These are phyloP conservation scores for Mortierella sp. DNA, from an alignment of 371 early-diverging fungal genomes.

Conservation along the genomic window DNA sequence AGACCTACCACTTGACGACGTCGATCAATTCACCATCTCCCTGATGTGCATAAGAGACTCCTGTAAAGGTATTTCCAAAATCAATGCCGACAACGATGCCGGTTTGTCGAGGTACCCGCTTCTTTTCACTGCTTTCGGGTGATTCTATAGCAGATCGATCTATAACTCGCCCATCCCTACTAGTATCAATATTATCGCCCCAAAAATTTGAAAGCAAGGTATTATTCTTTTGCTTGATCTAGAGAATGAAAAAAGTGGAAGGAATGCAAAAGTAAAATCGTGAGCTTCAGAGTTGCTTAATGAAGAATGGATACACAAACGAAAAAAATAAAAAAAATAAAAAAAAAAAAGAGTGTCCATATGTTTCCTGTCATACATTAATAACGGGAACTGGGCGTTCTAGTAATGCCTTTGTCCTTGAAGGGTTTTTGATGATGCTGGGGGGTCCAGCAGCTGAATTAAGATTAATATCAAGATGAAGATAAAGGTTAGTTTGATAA, in stretches of 20 bases:
- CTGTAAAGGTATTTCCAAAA: slow-evolving; percentile 55
- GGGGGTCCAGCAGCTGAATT: slow-evolving; percentile 48
- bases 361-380: slow-evolving; percentile 22
- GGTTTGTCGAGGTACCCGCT: background rate
- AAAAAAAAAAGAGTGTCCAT: background rate
- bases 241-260: slow-evolving; percentile 35
- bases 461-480: too few relatives aligned
- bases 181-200: slow-evolving; percentile 41
- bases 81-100: slow-evolving; percentile 57
- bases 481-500: too few relatives aligned
- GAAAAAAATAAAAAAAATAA: background rate
- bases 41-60: slow-evolving; percentile 50
- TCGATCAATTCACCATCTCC: slow-evolving; percentile 55
- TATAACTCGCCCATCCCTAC: slow-evolving; percentile 37
- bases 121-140: slow-evolving; percentile 13
- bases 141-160: slow-evolving; percentile 21
- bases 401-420: slow-evolving; percentile 37
- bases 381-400: slow-evolving; percentile 51
- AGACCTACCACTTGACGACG: slow-evolving; percentile 44
- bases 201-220: slow-evolving; percentile 52
- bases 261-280: slow-evolving; percentile 13
- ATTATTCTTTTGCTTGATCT: slow-evolving; percentile 48
- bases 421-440: slow-evolving; percentile 39
- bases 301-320: too few relatives aligned
- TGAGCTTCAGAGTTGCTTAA: too few relatives aligned